phyloP scores from a whole-genome alignment of 352 stramenopile genomes.

The Aphanomyces cochlioides region DNA sequence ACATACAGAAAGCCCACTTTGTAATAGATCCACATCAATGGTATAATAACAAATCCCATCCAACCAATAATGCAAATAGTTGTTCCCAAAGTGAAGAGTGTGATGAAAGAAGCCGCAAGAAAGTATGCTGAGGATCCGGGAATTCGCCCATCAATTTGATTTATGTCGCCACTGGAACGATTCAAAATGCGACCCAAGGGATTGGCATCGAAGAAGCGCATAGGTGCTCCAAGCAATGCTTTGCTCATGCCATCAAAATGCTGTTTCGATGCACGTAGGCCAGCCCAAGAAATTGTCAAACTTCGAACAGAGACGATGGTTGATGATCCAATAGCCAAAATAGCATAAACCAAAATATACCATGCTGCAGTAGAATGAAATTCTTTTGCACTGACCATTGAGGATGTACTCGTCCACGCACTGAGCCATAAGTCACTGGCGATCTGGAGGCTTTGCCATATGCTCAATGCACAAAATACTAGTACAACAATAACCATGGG shows the following conservation, averaged over 20 bases:
- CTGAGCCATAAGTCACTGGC: slow-evolving; percentile 29
- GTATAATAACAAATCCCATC: slow-evolving; percentile 77
- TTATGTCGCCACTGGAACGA: slow-evolving; percentile 89
- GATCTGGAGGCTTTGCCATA: slow-evolving; percentile 13
- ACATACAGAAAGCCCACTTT: slow-evolving; percentile 42
- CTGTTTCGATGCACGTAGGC: slow-evolving; percentile 50
- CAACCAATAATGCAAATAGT: slow-evolving; percentile 65
- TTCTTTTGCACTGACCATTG: background rate
- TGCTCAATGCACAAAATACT: too few relatives aligned
- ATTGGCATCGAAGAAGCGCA: slow-evolving; percentile 93
- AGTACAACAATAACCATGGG: slow-evolving; percentile 7
- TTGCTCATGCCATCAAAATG: slow-evolving; percentile 86
- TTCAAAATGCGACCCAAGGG: slow-evolving; percentile 86
- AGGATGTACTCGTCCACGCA: slow-evolving; percentile 15
- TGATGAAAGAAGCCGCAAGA: slow-evolving; percentile 67
- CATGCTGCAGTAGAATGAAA: slow-evolving; percentile 28
- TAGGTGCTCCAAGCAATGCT: slow-evolving; percentile 80
- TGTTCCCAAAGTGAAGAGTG: slow-evolving; percentile 70
- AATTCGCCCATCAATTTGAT: slow-evolving; percentile 87
- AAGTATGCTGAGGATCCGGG: slow-evolving; percentile 51
- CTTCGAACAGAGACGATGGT: slow-evolving; percentile 59
- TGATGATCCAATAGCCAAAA: slow-evolving; percentile 43
- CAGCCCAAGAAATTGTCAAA: slow-evolving; percentile 50
- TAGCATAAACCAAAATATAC: slow-evolving; percentile 59
- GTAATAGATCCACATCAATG: slow-evolving; percentile 77